A percentile compares a stretch with the other conserved stretches of the same genome.
Evolutionary conservation across 208 protist species (phyloP).

Genomic region (Jaenimonas drosophilae): DNA sequence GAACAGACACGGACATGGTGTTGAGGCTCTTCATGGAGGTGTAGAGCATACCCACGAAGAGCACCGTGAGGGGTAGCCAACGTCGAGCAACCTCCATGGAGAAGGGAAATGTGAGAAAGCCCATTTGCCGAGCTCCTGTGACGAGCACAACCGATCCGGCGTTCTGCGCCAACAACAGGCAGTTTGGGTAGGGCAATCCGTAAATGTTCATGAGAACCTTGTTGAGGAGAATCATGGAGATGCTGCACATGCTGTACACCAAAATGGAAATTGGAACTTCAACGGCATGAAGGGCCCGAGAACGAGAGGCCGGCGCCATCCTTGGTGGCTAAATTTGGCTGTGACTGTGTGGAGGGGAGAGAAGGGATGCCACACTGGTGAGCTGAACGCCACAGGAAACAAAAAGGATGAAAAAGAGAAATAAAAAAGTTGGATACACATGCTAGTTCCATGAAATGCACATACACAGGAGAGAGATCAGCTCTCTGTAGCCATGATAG

Average conservation of each 20-base stretch:
- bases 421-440: slow-evolving; percentile 3
- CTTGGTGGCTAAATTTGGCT: not conserved
- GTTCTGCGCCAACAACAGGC: slow-evolving; percentile 70
- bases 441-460: not conserved
- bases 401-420: slow-evolving; percentile 2
- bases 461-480: not conserved
- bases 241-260: slow-evolving; percentile 61
- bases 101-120: slow-evolving; percentile 53
- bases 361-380: not conserved
- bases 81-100: slow-evolving; percentile 20
- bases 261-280: slow-evolving; percentile 33
- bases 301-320: not conserved
- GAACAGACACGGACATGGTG: slow-evolving; percentile 75
- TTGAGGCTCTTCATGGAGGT: slow-evolving; percentile 71
- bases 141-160: slow-evolving; percentile 51
- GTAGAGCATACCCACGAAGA: slow-evolving; percentile 80
- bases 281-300: no score
- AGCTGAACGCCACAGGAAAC: not conserved
- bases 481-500: not conserved
- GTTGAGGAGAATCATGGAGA: slow-evolving; percentile 84
- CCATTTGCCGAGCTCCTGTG: slow-evolving; percentile 19
- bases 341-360: not conserved
- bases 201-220: slow-evolving; percentile 72
- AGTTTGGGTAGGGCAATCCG: slow-evolving; percentile 51
- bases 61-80: slow-evolving; percentile 64